A percentile compares a stretch with the other conserved stretches of the same genome.
phyloP scores from a whole-genome alignment of 208 protist species.

The Dictyostelium gargantuum region DNA sequence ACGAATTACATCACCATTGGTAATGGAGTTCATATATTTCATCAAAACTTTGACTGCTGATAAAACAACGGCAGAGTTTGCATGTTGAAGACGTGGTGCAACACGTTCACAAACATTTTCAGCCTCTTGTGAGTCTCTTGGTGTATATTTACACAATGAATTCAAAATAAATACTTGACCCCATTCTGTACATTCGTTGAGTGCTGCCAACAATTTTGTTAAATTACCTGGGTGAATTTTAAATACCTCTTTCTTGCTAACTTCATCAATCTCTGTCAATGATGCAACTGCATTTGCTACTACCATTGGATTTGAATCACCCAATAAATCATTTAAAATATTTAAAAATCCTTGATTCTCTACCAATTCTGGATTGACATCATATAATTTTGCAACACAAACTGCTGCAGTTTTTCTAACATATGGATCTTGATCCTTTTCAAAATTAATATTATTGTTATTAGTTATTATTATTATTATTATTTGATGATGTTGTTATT shows the following conservation, averaged over 20 bases:
- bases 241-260: conserved; percentile 81
- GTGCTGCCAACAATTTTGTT: conserved; percentile 94
- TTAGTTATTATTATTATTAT: too few relatives aligned
- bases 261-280: conserved; percentile 93
- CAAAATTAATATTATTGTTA: too few relatives aligned
- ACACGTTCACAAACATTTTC: conserved; percentile 95
- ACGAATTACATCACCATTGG: conserved; percentile 78
- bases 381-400: conserved; percentile 97
- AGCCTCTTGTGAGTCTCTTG: conserved; percentile 82
- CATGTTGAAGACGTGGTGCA: conserved; percentile 94
- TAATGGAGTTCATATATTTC: conserved; percentile 84
- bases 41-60: conserved; percentile 94
- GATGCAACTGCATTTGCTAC: conserved; percentile 96
- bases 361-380: conserved; percentile 91
- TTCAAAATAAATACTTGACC: conserved; percentile 98
- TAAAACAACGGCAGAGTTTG: conserved; percentile 98
- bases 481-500: too few relatives aligned
- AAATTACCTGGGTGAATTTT: conserved; percentile 87
- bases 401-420: conserved; percentile 98
- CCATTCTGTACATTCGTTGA: conserved; percentile 98
- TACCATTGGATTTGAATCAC: conserved; percentile 97
- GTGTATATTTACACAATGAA: conserved; percentile 89
- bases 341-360: conserved; percentile 89
- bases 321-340: conserved; percentile 88
- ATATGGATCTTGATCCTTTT: conserved; percentile 96